These are phyloP conservation scores for Termitomyces sp. DNA, from an alignment of 768 basidiomycete genomes.

Conservation along the genomic window DNA sequence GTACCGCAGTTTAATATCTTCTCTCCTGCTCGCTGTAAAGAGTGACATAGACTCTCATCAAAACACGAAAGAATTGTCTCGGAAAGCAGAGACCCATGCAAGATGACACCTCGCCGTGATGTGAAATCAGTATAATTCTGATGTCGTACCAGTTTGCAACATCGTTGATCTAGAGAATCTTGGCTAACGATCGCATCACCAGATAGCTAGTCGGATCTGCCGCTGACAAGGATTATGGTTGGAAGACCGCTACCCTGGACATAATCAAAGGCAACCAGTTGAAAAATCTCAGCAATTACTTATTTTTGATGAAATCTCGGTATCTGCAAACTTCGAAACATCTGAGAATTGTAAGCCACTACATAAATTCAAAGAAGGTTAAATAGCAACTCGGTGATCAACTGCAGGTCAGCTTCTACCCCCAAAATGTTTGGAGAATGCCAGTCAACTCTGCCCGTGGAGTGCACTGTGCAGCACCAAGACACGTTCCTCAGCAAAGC, in stretches of 20 bases:
- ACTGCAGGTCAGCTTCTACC: neutral
- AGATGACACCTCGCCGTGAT: neutral
- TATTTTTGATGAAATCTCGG: neutral
- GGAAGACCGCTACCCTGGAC: neutral
- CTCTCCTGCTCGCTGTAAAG: neutral
- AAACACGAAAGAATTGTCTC: neutral
- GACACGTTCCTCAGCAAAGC: conserved; percentile 25
- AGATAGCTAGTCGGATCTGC: neutral
- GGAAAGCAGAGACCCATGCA: neutral
- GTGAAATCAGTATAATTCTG: neutral
- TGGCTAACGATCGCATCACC: neutral
- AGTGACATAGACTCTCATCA: neutral
- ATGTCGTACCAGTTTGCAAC: neutral
- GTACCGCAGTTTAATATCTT: too few relatives aligned
- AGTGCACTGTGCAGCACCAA: conserved; percentile 11
- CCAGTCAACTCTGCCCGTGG: neutral
- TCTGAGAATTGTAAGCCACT: neutral
- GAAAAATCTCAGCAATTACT: neutral
- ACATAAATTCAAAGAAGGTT: neutral
- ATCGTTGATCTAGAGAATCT: neutral
- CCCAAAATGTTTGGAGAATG: neutral
- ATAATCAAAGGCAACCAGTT: neutral
- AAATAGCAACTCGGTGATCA: conserved; percentile 1
- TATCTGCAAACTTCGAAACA: neutral
- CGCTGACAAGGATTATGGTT: neutral